Evolutionary conservation across 192 early-diverging fungal species (phyloP).

Genomic region (Mortierella claussenii): DNA sequence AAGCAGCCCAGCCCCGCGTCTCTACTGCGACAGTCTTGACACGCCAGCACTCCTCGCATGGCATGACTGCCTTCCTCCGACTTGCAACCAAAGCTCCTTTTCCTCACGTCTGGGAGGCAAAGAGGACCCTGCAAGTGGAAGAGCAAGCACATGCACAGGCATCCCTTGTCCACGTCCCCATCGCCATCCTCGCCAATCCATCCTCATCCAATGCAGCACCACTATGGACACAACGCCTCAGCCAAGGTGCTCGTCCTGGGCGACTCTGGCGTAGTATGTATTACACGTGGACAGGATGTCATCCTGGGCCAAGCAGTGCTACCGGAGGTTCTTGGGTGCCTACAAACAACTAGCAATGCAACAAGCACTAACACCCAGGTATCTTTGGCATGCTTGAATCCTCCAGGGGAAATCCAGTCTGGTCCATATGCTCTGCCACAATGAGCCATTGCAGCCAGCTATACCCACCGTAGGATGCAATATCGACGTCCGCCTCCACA

Average conservation of each 20-base stretch:
- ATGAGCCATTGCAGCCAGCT: conserved; percentile 47
- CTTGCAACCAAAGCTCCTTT: too few species aligned
- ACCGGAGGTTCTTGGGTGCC: too few species aligned
- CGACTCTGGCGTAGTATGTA: conserved; percentile 45
- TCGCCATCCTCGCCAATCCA: neutral
- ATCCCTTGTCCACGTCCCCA: neutral
- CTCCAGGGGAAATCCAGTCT: conserved; percentile 63
- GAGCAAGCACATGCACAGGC: too few species aligned
- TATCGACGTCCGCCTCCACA: conserved; percentile 60
- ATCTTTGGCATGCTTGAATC: neutral
- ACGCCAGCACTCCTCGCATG: too few species aligned
- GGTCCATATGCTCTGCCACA: conserved; percentile 63
- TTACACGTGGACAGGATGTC: too few species aligned
- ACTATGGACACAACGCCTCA: conserved; percentile 10
- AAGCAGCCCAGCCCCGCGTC: too few species aligned
- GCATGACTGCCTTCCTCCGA: conserved; percentile 6
- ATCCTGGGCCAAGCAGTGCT: too few species aligned
- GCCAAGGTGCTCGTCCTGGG: conserved; percentile 40
- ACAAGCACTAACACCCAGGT: too few species aligned
- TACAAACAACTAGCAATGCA: too few species aligned
- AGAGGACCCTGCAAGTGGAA: too few species aligned
- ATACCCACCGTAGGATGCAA: conserved; percentile 62
- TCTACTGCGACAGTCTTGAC: too few species aligned
- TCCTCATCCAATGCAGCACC: conserved; percentile 12
- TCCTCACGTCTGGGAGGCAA: too few species aligned